Percentiles rank a stretch among this genome's conserved stretches.
phyloP scores from a whole-genome alignment of 2,329 filamentous ascomycete species.

The Fusarium sp. region DNA sequence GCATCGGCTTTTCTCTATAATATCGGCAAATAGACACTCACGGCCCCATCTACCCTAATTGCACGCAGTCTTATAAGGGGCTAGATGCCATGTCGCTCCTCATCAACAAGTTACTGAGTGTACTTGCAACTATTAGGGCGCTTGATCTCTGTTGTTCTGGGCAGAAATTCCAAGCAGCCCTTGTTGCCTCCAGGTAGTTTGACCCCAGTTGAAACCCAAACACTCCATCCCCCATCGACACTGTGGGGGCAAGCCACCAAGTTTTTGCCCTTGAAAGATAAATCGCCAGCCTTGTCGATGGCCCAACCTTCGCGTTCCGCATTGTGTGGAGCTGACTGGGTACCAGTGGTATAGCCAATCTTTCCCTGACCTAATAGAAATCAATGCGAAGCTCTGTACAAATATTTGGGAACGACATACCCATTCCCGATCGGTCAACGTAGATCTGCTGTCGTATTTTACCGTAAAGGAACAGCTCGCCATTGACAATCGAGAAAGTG shows the following conservation, averaged over 20 bases:
- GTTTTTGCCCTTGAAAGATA: conserved; percentile 57
- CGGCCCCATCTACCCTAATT: not conserved
- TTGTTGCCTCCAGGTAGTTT: conserved; percentile 49
- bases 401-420: not conserved
- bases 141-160: conserved; percentile 41
- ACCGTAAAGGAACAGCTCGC: not conserved
- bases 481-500: not conserved
- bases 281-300: conserved; percentile 55
- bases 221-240: conserved; percentile 57
- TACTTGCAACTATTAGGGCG: conserved; percentile 51
- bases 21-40: not conserved
- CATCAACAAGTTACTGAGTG: not conserved
- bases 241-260: conserved; percentile 52
- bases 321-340: conserved; percentile 53
- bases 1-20: not conserved
- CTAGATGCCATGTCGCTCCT: not conserved
- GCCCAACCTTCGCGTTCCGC: conserved; percentile 60
- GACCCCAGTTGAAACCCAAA: conserved; percentile 49
- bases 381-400: not conserved
- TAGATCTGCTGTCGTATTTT: not conserved
- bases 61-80: not conserved
- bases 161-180: conserved; percentile 51
- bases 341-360: conserved; percentile 53
- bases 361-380: not conserved
- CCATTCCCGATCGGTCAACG: not conserved